Evolutionary conservation across 179 eudicot species (phyloP), one percentile per base, ranked within the genome.

Genomic region (Heliamphora pulchella): DNA sequence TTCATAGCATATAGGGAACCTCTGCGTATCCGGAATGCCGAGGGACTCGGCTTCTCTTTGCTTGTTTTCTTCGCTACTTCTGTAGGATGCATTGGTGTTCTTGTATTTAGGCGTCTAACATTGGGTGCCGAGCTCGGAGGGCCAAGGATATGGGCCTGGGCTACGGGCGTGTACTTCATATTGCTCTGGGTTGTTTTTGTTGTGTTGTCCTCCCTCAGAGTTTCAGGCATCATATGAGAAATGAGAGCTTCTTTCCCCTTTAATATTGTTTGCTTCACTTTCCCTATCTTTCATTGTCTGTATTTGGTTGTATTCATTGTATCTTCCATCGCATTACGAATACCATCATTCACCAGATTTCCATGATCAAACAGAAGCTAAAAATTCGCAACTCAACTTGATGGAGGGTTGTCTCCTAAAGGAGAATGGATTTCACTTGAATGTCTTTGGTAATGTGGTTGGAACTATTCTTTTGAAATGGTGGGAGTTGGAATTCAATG

Each of bases 71-170:
- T 86, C 79, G 75, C 81, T 54, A 89, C 91, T 63, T 87, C 88
- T 73, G 83, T 83, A 0, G 88, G 88, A 20, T 89, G 90, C 63
- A 87, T 85, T 3, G 54, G 65, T 0, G 83, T 85, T 74, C 54
- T 80, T 54, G 85, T 82, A 58, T 59, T 85, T 79, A 85, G 98
- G 84, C 92, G 97, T 20, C 61, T 89, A 11, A 85, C 87, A n/a
- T 85, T 93, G 70, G 98, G 97, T 47, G 98, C 93, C 20, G 97
- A 94, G 88, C 92, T 93, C 22, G 98, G 97, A 54, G 98, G 97
- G 11, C 96, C 96, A 2, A 83, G 89, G 86, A 18, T 90, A 22
- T 93, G 97, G 98, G 97, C 93, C 0, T 93, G 98, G 98, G 78
- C 87, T 76, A 88, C 98, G 6, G 54, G 81, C 78, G 82, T 72